These are phyloP conservation scores for Rutidosis leptorrhynchoides DNA, from an alignment of 129 eudicot genomes.

Conservation along the genomic window DNA sequence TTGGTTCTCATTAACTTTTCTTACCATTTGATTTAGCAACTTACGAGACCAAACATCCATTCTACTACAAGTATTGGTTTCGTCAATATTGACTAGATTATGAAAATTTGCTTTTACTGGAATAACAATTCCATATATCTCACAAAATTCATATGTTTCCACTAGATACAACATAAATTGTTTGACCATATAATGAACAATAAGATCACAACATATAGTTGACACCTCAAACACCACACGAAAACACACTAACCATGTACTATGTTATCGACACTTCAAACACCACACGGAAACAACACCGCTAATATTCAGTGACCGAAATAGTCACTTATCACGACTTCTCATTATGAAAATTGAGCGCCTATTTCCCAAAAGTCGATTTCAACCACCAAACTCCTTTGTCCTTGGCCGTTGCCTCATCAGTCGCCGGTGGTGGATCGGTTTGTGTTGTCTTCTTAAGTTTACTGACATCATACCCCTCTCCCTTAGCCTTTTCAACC, in stretches of 20 bases:
- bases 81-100: background rate
- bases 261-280: background rate
- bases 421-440: slow-evolving; percentile 63
- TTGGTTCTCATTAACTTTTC: background rate
- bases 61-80: too few relatives aligned
- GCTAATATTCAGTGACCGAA: background rate
- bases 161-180: too few relatives aligned
- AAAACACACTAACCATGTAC: background rate
- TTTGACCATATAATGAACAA: too few relatives aligned
- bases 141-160: background rate
- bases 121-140: background rate
- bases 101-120: background rate
- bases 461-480: slow-evolving; percentile 86
- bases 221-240: background rate
- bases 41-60: background rate
- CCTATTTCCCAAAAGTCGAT: slow-evolving; percentile 60
- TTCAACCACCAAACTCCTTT: slow-evolving; percentile 95
- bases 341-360: too few relatives aligned
- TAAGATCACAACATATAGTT: background rate
- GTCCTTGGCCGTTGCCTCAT: slow-evolving; percentile 50
- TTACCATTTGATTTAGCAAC: background rate
- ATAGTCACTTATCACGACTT: background rate
- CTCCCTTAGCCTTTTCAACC: slow-evolving; percentile 61
- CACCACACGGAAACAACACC: background rate
- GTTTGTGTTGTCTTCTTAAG: slow-evolving; percentile 71